phyloP scores from a whole-genome alignment of 352 stramenopile species.

The Phytophthora sansomeana region DNA sequence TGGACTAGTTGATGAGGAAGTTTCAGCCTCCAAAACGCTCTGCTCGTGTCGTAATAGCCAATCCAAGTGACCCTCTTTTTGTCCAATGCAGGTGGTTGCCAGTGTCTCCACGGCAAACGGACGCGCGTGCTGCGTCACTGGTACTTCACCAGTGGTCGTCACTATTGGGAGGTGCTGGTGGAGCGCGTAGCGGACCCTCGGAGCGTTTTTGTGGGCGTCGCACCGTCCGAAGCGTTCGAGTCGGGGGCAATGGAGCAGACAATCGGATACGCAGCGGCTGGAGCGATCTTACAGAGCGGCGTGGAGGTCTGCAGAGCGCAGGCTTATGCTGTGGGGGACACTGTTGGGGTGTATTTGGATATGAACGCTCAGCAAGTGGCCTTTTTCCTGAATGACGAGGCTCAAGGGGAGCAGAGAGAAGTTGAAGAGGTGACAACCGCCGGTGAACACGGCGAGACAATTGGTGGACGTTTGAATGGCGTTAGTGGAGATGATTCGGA shows the following conservation, averaged over 20 bases:
- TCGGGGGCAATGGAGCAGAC: slow-evolving; percentile 33
- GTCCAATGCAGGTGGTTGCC: slow-evolving; percentile 31
- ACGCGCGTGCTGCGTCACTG: slow-evolving; percentile 52
- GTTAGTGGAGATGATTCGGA: not conserved
- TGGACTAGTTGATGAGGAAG: slow-evolving; percentile 8
- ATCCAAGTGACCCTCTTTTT: slow-evolving; percentile 4
- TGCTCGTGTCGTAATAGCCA: not conserved
- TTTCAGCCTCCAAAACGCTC: slow-evolving; percentile 4
- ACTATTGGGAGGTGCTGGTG: slow-evolving; percentile 60
- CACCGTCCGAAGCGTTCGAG: slow-evolving; percentile 36
- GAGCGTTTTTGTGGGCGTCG: slow-evolving; percentile 44
- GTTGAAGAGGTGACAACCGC: slow-evolving; percentile 3
- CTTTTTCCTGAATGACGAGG: slow-evolving; percentile 59
- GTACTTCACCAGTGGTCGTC: slow-evolving; percentile 62
- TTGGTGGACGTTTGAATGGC: not conserved
- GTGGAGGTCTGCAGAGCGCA: slow-evolving; percentile 40
- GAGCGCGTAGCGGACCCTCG: slow-evolving; percentile 34
- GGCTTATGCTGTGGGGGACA: slow-evolving; percentile 46
- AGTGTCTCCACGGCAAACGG: slow-evolving; percentile 22
- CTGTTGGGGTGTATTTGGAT: slow-evolving; percentile 53
- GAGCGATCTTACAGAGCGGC: slow-evolving; percentile 46
- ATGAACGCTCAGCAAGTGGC: slow-evolving; percentile 49
- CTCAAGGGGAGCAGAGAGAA: slow-evolving; percentile 16
- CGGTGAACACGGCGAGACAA: slow-evolving; percentile 7
- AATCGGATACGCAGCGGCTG: slow-evolving; percentile 48